phyloP scores from a whole-genome alignment of 2,329 filamentous ascomycete species.

The Mariannaea elegans region DNA sequence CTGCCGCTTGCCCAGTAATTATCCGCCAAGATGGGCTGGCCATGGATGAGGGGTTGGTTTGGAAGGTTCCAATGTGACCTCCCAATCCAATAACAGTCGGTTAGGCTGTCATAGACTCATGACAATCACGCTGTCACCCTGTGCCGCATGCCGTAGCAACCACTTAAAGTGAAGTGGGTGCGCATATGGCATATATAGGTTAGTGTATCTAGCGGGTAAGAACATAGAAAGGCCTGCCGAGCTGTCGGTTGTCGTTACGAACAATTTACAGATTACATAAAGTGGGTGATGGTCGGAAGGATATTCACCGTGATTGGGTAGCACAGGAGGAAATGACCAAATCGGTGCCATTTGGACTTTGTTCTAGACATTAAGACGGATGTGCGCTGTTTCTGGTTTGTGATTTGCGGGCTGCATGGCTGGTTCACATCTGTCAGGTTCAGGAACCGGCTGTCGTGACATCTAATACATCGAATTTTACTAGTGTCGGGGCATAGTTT shows the following conservation, averaged over 20 bases:
- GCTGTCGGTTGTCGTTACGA: too few relatives aligned
- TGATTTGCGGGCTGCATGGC: slow-evolving; percentile 5
- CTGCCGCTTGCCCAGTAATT: too few relatives aligned
- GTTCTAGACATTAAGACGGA: neutral
- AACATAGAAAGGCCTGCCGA: too few relatives aligned
- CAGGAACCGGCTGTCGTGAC: slow-evolving; percentile 17
- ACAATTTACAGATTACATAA: too few relatives aligned
- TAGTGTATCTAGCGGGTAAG: too few relatives aligned
- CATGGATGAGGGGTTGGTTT: neutral
- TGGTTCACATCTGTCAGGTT: neutral
- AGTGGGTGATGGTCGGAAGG: too few relatives aligned
- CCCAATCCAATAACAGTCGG: neutral
- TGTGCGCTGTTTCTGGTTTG: neutral
- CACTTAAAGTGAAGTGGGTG: too few relatives aligned
- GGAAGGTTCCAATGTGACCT: neutral
- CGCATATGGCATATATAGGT: too few relatives aligned
- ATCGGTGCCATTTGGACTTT: neutral
- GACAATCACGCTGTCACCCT: neutral
- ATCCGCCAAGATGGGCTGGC: neutral
- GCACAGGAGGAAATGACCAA: too few relatives aligned
- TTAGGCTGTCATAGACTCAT: neutral
- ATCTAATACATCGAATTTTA: slow-evolving; percentile 1
- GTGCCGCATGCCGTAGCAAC: neutral
- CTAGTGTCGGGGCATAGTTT: slow-evolving; percentile 15
- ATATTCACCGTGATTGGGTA: neutral